phyloP scores from a whole-genome alignment of 345 rosid genomes.

The Eucalyptus caleyi region DNA sequence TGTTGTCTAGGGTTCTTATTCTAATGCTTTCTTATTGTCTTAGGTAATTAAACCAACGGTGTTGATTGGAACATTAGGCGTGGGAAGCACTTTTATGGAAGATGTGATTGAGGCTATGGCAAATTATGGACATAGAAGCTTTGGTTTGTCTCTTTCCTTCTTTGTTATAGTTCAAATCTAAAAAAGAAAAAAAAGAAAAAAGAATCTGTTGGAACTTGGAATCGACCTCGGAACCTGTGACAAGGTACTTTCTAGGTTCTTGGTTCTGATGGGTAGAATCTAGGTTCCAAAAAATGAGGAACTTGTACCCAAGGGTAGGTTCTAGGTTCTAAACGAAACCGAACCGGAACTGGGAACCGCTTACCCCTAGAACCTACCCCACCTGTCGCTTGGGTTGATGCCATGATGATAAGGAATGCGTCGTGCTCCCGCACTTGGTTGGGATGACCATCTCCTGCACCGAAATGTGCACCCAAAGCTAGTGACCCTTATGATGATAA shows the following conservation, averaged over 20 bases:
- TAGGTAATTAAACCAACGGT: constrained; percentile 89
- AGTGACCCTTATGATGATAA: not conserved
- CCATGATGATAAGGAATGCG: not conserved
- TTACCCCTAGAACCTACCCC: not conserved
- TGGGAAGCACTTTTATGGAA: constrained; percentile 72
- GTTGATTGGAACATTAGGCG: constrained; percentile 88
- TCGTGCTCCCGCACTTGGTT: not conserved
- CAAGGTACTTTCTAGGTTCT: no score
- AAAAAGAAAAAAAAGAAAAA: no score
- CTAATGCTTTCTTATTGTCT: not conserved
- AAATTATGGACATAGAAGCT: no score
- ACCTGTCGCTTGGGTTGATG: not conserved
- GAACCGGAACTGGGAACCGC: no score
- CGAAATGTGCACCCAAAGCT: not conserved
- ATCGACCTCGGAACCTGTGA: no score
- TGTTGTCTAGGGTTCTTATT: not conserved
- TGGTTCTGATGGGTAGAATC: no score
- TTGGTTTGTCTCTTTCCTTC: no score
- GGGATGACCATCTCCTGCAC: not conserved
- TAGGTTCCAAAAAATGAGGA: no score
- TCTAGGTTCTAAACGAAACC: no score
- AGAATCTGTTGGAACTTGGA: no score
- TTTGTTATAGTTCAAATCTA: no score
- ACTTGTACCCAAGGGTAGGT: no score
- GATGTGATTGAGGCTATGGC: constrained; percentile 91